Base-by-base conservation (phyloP, 106 monocot genomes). In the Iris macrosiphon region DNA sequence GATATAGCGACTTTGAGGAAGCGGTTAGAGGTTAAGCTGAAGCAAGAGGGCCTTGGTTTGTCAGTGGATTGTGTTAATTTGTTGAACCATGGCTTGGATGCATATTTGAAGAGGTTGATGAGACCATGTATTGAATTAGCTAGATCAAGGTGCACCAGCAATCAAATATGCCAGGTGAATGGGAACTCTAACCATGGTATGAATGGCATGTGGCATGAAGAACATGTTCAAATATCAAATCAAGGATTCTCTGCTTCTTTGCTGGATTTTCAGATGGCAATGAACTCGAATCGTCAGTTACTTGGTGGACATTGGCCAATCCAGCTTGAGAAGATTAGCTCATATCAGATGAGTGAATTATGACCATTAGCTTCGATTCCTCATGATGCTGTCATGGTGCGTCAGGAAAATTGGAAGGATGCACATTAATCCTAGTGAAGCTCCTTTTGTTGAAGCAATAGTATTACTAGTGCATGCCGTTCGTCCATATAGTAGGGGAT, bases 261-360 rank as follows among this genome's bases (percentile, higher is more conserved):
- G 52, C 28, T 61, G 23, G 85, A 79, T 66, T 69, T 75, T 67
- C 62, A 55, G 49, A 72, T 76, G 38, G 75, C 93, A 25, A 76
- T 82, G 72, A 63, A 89, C 66, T 70, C 58, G 12, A 74, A 79
- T 65, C 78, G 75, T 60, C 50, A 65, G 45, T 72, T 88, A 50
- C 88, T 93, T 61, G 88, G 88, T 53, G 66, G 32, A 27, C 30
- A 76, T 53, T 84, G 80, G 80, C 61, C 88, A 30, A n/a, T 67
- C 52, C 71, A 77, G 38, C 79, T 88, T 47, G 83, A 93, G 60
- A 93, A 93, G 75, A 75, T 84, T 66, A n/a, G n/a, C n/a, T 63
- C 24, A 37, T 40, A 59, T 17, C 58, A 25, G 59, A 29, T 12
- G 55, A 64, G 21, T 59, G 70, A 39, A 64, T 34, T n/a, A n/a